Evolutionary conservation across 2,329 filamentous ascomycete species (phyloP), one percentile per base, ranked within the genome.

Genomic region (Monilinia laxa): DNA sequence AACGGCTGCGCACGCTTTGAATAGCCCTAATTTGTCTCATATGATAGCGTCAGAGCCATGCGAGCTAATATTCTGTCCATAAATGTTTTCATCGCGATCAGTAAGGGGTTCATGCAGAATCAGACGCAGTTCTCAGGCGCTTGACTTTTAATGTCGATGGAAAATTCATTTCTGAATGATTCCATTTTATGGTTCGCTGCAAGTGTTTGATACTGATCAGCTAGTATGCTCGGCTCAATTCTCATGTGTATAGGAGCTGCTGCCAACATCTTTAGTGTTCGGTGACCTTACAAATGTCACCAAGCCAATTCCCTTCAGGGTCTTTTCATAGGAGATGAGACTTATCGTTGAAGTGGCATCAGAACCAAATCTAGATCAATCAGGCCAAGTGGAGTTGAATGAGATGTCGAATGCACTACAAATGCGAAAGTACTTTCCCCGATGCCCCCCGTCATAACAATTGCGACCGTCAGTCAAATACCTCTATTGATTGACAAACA

Each of bases 281-380:
- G 23, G 4, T 51, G 20, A 35, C 9, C n/a, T 18, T 9, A 14
- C 9, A 51, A 9, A 38, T 9, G 58, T 10, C 10, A 6, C 12
- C n/a, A 20, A 2, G 1, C 11, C 20, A 6, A 18, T 25, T 1
- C 1, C 45, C 2, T n/a, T 25, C 14, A 9, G 40, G 0, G 7
- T 11, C 3, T n/a, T 38, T n/a, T 4, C 2, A 23, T 18, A 12
- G 23, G 35, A 6, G 14, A 38, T 40, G 5, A 38, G 4, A 18
- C 4, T 25, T 20, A 9, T 40, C 10, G 23, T 18, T 5, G 7
- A 4, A 9, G 14, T 51, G 16, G 14, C 4, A 25, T 20, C 5
- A 25, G 4, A 25, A 20, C 28, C 12, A 28, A 18, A 1, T 18
- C 14, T 20, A 38, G 5, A 3, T 20, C 5, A 11, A 12, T 20